Percentiles rank a stretch among this genome's conserved stretches.
These are phyloP conservation scores for Myxozyma vanderwaltii DNA, from an alignment of 805 yeast genomes.

Conservation along the genomic window DNA sequence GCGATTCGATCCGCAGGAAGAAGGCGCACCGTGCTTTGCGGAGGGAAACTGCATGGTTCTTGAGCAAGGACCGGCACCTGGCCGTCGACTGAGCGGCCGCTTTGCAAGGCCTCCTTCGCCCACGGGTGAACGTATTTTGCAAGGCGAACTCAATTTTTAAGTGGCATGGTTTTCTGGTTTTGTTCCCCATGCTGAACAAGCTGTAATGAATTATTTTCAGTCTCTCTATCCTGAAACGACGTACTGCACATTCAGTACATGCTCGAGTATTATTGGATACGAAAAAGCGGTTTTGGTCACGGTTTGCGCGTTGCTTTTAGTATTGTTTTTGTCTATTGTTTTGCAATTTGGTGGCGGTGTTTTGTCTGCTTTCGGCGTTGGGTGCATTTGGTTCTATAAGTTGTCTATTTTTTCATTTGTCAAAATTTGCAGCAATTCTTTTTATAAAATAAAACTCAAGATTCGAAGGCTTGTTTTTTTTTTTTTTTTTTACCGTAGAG, in stretches of 20 bases:
- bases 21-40: slow-evolving; percentile 17
- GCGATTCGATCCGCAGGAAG: slow-evolving; percentile 33
- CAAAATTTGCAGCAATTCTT: neutral
- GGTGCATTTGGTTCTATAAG: neutral
- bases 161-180: neutral
- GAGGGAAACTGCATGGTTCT: slow-evolving; percentile 8
- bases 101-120: slow-evolving; percentile 41
- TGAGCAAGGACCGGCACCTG: slow-evolving; percentile 9
- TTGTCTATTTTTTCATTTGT: neutral
- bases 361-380: neutral
- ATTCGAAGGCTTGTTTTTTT: neutral
- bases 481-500: neutral
- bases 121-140: slow-evolving; percentile 42
- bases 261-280: neutral
- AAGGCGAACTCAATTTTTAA: slow-evolving; percentile 41
- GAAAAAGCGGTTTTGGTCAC: neutral
- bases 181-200: neutral
- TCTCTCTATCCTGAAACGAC: too few species aligned
- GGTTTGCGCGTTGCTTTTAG: neutral
- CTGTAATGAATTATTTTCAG: too few species aligned
- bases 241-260: neutral
- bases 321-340: neutral
- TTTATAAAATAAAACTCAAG: neutral
- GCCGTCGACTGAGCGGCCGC: slow-evolving; percentile 21
- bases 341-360: too few species aligned